Conservation (phyloP, 1,139 yeast genomes). For the Pichia sp. region DNA sequence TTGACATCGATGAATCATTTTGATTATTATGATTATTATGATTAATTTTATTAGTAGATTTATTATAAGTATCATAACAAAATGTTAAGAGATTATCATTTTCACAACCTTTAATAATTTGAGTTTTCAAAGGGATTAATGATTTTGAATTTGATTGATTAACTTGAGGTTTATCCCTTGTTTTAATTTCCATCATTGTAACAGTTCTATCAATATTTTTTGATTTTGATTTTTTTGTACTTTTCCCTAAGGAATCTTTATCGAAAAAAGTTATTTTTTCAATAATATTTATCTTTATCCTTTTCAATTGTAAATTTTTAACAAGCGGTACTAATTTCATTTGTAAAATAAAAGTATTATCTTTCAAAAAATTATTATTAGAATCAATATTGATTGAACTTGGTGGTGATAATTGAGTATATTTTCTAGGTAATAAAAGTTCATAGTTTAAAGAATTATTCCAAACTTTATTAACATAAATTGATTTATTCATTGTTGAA, state of each 20-base stretch:
- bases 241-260: slow-evolving; percentile 31
- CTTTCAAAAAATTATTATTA: slow-evolving; percentile 33
- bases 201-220: slow-evolving; percentile 46
- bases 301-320: slow-evolving; percentile 58
- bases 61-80: slow-evolving; percentile 37
- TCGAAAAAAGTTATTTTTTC: slow-evolving; percentile 67
- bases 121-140: slow-evolving; percentile 48
- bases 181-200: slow-evolving; percentile 55
- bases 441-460: slow-evolving; percentile 72
- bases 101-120: slow-evolving; percentile 50
- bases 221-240: slow-evolving; percentile 39
- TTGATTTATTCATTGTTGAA: slow-evolving; percentile 70
- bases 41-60: too few species aligned
- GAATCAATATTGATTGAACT: slow-evolving; percentile 5
- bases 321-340: slow-evolving; percentile 69
- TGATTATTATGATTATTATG: not conserved
- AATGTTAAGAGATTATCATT: slow-evolving; percentile 55
- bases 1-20: not conserved
- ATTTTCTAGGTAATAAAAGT: slow-evolving; percentile 68
- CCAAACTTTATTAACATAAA: slow-evolving; percentile 79
- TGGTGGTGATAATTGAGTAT: slow-evolving; percentile 56
- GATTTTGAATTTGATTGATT: slow-evolving; percentile 25
- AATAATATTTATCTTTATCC: slow-evolving; percentile 63
- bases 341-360: slow-evolving; percentile 38
- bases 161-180: slow-evolving; percentile 29